phyloP scores from a whole-genome alignment of 345 rosid species.

The Lepidium sativum region DNA sequence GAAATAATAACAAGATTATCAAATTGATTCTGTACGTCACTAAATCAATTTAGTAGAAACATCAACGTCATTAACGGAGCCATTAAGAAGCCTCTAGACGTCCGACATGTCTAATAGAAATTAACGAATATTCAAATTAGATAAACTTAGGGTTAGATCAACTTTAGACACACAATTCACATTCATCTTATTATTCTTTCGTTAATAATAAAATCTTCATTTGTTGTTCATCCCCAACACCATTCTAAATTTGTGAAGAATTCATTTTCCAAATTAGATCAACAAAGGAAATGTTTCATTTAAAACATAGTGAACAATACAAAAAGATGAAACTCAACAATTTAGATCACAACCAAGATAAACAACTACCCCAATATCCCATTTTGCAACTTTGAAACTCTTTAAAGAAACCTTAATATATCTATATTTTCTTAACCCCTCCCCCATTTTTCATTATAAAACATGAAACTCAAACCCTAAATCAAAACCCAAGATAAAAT shows the following conservation, averaged over 20 bases:
- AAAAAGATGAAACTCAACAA: constrained; percentile 7
- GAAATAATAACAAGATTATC: not conserved
- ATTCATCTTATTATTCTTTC: not conserved
- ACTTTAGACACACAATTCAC: not conserved
- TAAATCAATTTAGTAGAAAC: constrained; percentile 1
- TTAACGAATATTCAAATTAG: not conserved
- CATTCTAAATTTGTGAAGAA: not conserved
- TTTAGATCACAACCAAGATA: not conserved
- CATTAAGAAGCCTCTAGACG: not conserved
- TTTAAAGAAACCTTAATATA: constrained; percentile 10
- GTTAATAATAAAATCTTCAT: not conserved
- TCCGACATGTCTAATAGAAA: not conserved
- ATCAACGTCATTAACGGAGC: constrained; percentile 1
- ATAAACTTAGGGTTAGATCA: not conserved
- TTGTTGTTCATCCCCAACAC: not conserved
- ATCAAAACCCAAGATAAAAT: constrained; percentile 20
- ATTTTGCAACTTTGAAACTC: constrained; percentile 17
- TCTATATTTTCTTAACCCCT: constrained; percentile 3
- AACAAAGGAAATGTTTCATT: constrained; percentile 7
- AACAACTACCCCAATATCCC: constrained; percentile 1
- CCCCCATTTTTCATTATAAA: not conserved
- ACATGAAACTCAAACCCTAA: constrained; percentile 15
- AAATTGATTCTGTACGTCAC: constrained; percentile 9
- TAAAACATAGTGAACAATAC: constrained; percentile 8
- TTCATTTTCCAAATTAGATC: not conserved